Base-by-base conservation (phyloP, 139 green algal species). In the Closterium sp. region DNA sequence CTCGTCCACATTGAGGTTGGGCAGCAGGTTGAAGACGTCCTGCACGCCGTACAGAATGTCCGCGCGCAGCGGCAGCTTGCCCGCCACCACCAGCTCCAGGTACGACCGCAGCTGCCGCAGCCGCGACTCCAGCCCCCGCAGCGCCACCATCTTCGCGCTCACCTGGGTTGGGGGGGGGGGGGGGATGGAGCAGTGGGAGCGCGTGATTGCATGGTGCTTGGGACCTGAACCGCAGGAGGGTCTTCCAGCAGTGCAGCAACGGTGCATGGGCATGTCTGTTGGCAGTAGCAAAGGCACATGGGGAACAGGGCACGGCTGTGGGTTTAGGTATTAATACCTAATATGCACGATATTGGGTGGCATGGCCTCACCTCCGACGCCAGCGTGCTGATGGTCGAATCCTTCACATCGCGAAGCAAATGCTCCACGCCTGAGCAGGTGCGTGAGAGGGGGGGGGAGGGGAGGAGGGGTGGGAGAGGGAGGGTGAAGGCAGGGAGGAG, bases 21-120 rank as follows among this genome's bases (percentile, higher is more conserved):
- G 98, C 92, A 99, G 95, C 91, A 99, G 94, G 94, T 98, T 99
- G 96, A 99, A 99, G 30, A 98, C 96, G 92, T 99, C 97, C 96
- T 99, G 97, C 91, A 43, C 86, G 81, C 32, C 55, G 19, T 96
- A 96, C 94, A 99, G 97, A 95, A 99, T 99, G 91, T 99, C 98
- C 84, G 99, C 97, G 91, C 99, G 99, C 83, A 99, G 91, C 2
- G 98, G 98, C 90, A 99, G 95, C 90, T 92, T 94, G 23, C 96
- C 98, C 9, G 93, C 94, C 43, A 98, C 30, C 64, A 99, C 98
- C 32, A 95, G 87, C 31, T 95, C 95, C 92, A 99, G 91, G 95
- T 99, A 99, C 87, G 96, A 91, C 87, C 96, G 95, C 76, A 95
- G 95, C 89, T 95, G 92, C 83, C 91, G 5, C 76, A 99, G 95